These are phyloP conservation scores for Parietaria judaica DNA, from an alignment of 306 rosid genomes.

Conservation along the genomic window DNA sequence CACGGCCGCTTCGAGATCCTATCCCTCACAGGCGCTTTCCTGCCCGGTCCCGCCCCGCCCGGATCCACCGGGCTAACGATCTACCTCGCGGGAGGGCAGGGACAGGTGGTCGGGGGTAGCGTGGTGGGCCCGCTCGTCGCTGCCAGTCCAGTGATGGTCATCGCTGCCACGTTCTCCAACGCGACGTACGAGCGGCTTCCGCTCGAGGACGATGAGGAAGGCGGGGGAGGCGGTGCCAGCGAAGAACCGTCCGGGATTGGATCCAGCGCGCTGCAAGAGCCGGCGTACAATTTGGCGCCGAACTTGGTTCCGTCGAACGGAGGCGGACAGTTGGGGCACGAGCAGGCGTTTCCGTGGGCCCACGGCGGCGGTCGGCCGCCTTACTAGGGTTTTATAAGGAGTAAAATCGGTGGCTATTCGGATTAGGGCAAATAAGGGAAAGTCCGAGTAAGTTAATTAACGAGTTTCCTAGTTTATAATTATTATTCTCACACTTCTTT, in stretches of 20 bases:
- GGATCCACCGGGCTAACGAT: constrained; percentile 66
- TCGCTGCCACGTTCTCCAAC: constrained; percentile 71
- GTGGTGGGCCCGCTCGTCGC: constrained; percentile 72
- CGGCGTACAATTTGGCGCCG: constrained; percentile 38
- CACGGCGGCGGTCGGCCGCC: constrained; percentile 55
- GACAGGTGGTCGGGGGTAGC: constrained; percentile 69
- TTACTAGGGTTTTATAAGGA: constrained; percentile 16
- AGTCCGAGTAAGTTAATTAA: not conserved
- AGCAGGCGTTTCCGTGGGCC: constrained; percentile 55
- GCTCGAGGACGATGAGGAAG: constrained; percentile 53
- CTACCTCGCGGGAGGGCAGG: constrained; percentile 71
- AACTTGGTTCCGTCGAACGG: constrained; percentile 39
- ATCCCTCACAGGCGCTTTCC: constrained; percentile 53
- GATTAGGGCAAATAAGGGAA: not conserved
- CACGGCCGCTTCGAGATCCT: constrained; percentile 78
- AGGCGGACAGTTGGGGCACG: constrained; percentile 59
- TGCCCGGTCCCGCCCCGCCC: constrained; percentile 57
- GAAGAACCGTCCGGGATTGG: constrained; percentile 31
- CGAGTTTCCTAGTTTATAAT: not conserved
- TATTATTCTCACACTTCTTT: not conserved
- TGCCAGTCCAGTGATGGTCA: constrained; percentile 65
- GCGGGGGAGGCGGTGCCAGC: constrained; percentile 21
- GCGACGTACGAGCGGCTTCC: constrained; percentile 77
- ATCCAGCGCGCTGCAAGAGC: constrained; percentile 28
- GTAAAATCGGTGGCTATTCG: not conserved